Conservation (phyloP, 345 rosid genomes). For the Pistacia atlantica region DNA sequence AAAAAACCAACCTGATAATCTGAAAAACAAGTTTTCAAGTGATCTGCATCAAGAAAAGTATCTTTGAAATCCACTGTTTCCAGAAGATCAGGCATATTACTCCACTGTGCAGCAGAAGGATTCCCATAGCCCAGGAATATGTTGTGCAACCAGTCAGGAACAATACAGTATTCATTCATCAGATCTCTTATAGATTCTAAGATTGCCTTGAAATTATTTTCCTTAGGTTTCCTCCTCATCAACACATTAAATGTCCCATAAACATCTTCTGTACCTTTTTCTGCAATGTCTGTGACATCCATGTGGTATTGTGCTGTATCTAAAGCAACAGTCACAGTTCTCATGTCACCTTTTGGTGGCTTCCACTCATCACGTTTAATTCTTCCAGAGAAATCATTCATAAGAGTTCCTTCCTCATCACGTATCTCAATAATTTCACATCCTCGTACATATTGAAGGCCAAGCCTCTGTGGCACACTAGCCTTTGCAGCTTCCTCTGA, state of each 20-base stretch:
- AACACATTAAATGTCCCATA: constrained; percentile 87
- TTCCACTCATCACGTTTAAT: constrained; percentile 97
- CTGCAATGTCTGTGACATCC: constrained; percentile 92
- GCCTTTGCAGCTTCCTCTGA: constrained; percentile 93
- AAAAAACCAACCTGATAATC: constrained; percentile 65
- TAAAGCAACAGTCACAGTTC: constrained; percentile 89
- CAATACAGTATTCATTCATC: constrained; percentile 98
- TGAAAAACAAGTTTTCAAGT: constrained; percentile 74
- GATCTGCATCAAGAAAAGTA: constrained; percentile 81
- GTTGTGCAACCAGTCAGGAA: constrained; percentile 98
- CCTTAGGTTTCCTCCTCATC: constrained; percentile 99
- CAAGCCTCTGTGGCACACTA: constrained; percentile 88
- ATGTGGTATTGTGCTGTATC: constrained; percentile 98
- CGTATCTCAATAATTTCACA: constrained; percentile 90
- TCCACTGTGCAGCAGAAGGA: constrained; percentile 99
- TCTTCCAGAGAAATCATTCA: constrained; percentile 97
- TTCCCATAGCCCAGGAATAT: constrained; percentile 95
- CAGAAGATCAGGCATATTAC: constrained; percentile 93
- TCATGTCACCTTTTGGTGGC: constrained; percentile 96
- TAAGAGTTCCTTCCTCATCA: constrained; percentile 92
- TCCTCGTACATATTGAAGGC: constrained; percentile 94
- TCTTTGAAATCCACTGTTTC: constrained; percentile 92
- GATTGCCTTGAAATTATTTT: constrained; percentile 98
- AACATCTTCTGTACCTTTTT: constrained; percentile 90
- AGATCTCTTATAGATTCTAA: constrained; percentile 99